A percentile compares a stretch with the other conserved stretches of the same genome.
phyloP scores from a whole-genome alignment of 2,329 filamentous ascomycete genomes.

The Trichophyton schoenleinii region DNA sequence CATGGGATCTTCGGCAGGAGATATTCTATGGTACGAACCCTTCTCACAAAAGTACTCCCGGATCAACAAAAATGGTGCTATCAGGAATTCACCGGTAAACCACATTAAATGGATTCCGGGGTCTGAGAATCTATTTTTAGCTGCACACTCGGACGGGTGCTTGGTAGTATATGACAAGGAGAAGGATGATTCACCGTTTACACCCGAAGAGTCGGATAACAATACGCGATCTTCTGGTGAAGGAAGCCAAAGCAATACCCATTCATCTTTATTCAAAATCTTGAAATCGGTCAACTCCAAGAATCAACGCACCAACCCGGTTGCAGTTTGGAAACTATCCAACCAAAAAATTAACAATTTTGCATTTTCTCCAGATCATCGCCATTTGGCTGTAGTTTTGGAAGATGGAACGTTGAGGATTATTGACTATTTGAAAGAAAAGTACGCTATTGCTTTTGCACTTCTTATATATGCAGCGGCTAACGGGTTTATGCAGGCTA shows the following conservation, averaged over 20 bases:
- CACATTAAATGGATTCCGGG: conserved; percentile 89
- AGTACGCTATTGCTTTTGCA: conserved; percentile 41
- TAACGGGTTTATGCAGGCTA: conserved; percentile 43
- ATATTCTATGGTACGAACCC: conserved; percentile 98
- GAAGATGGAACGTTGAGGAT: conserved; percentile 84
- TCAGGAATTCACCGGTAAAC: conserved; percentile 73
- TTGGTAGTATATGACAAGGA: conserved; percentile 95
- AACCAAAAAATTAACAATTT: conserved; percentile 85
- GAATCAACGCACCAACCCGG: conserved; percentile 86
- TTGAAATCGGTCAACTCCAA: conserved; percentile 86
- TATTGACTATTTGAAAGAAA: conserved; percentile 82
- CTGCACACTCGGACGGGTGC: conserved; percentile 81
- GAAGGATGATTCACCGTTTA: conserved; percentile 74
- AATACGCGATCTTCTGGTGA: conserved; percentile 23
- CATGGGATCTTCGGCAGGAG: conserved; percentile 90
- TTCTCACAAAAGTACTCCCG: conserved; percentile 91
- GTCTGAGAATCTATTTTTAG: conserved; percentile 84
- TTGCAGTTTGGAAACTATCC: conserved; percentile 83
- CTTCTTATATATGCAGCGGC: conserved; percentile 7
- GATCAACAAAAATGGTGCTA: conserved; percentile 90
- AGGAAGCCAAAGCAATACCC: conserved; percentile 17
- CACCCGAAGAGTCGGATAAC: conserved; percentile 47
- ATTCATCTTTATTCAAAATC: conserved; percentile 46
- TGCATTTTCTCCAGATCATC: conserved; percentile 78
- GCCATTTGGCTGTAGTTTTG: conserved; percentile 76